Evolutionary conservation across 208 protist species (phyloP).

Genomic region (Endotrypanum monterogeii): DNA sequence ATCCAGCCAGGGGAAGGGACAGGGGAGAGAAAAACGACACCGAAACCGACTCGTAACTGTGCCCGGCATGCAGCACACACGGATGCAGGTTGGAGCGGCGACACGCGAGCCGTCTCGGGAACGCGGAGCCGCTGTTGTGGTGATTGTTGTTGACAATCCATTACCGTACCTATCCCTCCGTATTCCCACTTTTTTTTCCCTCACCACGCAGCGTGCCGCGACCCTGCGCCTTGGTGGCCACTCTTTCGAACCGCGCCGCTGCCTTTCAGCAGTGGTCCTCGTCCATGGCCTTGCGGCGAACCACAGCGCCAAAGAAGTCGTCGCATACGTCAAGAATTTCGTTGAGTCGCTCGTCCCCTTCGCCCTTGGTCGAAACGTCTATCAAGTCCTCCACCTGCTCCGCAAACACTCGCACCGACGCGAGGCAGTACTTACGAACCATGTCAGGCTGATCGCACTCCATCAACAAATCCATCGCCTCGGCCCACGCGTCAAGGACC

Average conservation of each 20-base stretch:
- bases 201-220: background rate
- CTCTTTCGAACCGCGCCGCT: background rate
- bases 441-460: slow-evolving; percentile 50
- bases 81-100: background rate
- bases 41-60: too few relatives aligned
- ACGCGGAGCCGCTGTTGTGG: background rate
- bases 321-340: slow-evolving; percentile 87
- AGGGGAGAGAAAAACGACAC: too few relatives aligned
- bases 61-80: background rate
- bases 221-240: background rate
- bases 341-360: slow-evolving; percentile 80
- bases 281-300: slow-evolving; percentile 15
- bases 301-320: slow-evolving; percentile 71
- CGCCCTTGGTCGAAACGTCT: slow-evolving; percentile 70
- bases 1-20: too few relatives aligned
- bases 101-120: background rate
- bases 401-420: slow-evolving; percentile 64
- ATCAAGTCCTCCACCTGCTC: slow-evolving; percentile 76
- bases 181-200: background rate
- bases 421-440: slow-evolving; percentile 66
- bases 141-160: too few relatives aligned
- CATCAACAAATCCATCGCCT: slow-evolving; percentile 55
- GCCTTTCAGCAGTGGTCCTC: background rate
- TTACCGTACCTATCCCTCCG: too few relatives aligned
- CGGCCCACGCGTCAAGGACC: slow-evolving; percentile 72